Conservation (phyloP, 75 land plant species). For the Cupressus sempervirens region DNA sequence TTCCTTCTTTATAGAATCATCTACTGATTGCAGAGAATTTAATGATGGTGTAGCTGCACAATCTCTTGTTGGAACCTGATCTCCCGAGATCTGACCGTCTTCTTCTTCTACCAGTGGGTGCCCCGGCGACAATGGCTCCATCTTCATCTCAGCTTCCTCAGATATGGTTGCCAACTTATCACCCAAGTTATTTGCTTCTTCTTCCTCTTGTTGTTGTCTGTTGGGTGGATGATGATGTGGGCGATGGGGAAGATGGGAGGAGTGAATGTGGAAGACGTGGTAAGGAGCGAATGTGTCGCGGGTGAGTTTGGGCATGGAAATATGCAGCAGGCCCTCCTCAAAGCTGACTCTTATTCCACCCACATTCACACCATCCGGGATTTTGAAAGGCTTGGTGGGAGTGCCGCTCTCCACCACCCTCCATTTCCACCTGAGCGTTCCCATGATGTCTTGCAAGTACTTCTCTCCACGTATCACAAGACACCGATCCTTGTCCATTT, state of each 20-base stretch:
- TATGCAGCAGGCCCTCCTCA: neutral
- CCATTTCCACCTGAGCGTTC: no score
- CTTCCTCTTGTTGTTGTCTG: neutral
- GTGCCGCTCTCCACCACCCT: no score
- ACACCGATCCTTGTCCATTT: no score
- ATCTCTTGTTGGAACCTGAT: no score
- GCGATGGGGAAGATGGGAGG: neutral
- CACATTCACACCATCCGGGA: neutral
- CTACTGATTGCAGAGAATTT: no score
- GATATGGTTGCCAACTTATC: neutral
- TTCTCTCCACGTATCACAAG: no score
- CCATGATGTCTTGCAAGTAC: no score
- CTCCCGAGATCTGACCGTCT: no score
- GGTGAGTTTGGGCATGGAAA: neutral
- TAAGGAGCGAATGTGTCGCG: neutral
- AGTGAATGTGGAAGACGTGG: neutral
- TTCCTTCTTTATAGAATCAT: no score
- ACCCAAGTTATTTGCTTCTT: neutral
- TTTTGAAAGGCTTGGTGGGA: no score
- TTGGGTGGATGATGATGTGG: neutral
- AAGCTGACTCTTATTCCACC: neutral
- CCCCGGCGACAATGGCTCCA: no score
- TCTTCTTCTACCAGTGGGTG: neutral
- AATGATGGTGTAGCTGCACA: no score
- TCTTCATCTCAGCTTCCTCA: neutral